phyloP scores from a whole-genome alignment of 345 rosid genomes.

The Reutealis trisperma region DNA sequence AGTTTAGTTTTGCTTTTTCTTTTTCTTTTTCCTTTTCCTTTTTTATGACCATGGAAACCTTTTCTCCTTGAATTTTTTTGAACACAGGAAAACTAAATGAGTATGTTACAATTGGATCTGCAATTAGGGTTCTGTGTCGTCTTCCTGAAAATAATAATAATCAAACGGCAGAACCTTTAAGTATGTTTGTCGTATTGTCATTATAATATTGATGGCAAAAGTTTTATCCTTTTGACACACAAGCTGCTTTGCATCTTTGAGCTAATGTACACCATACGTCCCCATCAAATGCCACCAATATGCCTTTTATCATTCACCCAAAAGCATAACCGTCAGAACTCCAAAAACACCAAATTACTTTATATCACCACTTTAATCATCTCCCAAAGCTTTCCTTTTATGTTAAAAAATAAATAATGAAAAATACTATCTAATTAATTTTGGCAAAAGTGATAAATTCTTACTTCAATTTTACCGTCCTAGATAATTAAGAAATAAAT shows the following conservation, averaged over 20 bases:
- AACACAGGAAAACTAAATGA: background rate
- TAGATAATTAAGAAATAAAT: no score
- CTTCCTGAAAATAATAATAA: background rate
- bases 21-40: no score
- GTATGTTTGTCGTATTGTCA: slow-evolving; percentile 2
- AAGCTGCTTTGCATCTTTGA: background rate
- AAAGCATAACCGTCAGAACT: slow-evolving; percentile 20
- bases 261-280: background rate
- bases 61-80: no score
- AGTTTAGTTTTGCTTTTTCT: no score
- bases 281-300: slow-evolving; percentile 18
- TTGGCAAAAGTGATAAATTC: no score
- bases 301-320: slow-evolving; percentile 24
- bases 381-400: slow-evolving; percentile 28
- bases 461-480: no score
- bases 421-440: no score
- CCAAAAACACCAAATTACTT: slow-evolving; percentile 11
- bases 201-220: background rate
- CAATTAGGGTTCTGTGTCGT: background rate
- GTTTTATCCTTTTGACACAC: no score
- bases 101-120: background rate
- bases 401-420: slow-evolving; percentile 21
- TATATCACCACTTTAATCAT: slow-evolving; percentile 20
- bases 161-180: background rate
- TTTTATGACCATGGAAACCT: no score